Base-by-base conservation (phyloP, 2,329 filamentous ascomycete species). In the Phyllosticta citrichinensis region DNA sequence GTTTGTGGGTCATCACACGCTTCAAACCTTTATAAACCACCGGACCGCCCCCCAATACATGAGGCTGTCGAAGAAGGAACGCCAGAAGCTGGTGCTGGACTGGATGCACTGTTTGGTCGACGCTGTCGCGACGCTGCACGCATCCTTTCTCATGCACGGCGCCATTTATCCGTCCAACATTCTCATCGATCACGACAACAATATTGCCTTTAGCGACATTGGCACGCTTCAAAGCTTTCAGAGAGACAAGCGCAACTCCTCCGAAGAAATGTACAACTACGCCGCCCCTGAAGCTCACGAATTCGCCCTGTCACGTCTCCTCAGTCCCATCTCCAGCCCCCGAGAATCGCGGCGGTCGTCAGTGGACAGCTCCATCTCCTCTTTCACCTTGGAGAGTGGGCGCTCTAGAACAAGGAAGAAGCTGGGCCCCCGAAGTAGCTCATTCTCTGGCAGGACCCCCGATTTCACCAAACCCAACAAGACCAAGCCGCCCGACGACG, bases 91-190 rank as follows among this genome's bases (percentile, higher is more conserved):
- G 17, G 70, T 90, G 5, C 77, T 89, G 69, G 86, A 88, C 70
- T 91, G 88, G 88, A 82, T 91, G 67, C 84, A 88, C 67, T 91
- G 88, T 69, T 78, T 91, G 3, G 79, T 81, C 51, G 86, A 89
- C 69, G 85, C 87, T 1, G 69, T 91, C 17, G 83, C 85, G 58
- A 87, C 82, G 64, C 74, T 91, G 2, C 88, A 91, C 68, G 80
- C 79, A 64, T 80, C 80, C 55, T 83, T 84, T 1, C 79, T 83
- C 24, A 81, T 82, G 2, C 87, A 91, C 66, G 81, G 82, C 22
- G 84, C 83, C 56, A 89, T 92, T 69, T 84, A 83, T 63, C 88
- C 87, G 1, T 87, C 86, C 0, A 87, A 86, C 10, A 80, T 91
- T 24, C 79, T 88, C 66, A 82, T 91, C 66, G 83, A 86, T 66